Evolutionary conservation across 768 basidiomycete genomes (phyloP).

Genomic region (Galerina marginata): DNA sequence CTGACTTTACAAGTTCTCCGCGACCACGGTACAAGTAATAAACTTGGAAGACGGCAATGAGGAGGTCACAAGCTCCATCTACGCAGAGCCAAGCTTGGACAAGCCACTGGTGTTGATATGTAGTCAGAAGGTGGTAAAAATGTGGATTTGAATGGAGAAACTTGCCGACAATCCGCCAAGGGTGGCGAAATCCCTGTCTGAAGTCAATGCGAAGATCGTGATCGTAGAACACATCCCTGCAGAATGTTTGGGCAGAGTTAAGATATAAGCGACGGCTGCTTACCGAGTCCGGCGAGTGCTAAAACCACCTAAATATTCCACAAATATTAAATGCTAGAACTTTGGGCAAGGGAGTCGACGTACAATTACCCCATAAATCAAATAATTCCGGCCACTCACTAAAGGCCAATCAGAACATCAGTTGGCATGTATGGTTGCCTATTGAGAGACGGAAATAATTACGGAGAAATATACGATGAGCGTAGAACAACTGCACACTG

Average conservation of each 20-base stretch:
- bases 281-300: neutral
- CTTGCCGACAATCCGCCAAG: neutral
- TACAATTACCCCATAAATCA: neutral
- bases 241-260: neutral
- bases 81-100: neutral
- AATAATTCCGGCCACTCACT: neutral
- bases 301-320: neutral
- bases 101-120: neutral
- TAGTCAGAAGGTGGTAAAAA: neutral
- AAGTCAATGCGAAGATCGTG: neutral
- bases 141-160: neutral
- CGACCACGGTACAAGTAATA: neutral
- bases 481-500: neutral
- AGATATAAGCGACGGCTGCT: neutral
- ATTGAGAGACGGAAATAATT: neutral
- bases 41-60: neutral
- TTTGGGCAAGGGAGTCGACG: neutral
- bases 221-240: neutral
- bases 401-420: neutral
- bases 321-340: neutral
- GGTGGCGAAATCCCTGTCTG: neutral
- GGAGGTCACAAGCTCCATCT: neutral
- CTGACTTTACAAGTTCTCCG: neutral
- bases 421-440: too few relatives aligned
- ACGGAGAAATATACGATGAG: neutral